These are phyloP conservation scores for Triticum turgidum DNA, from an alignment of 176 grass and related monocot species.

Conservation along the genomic window DNA sequence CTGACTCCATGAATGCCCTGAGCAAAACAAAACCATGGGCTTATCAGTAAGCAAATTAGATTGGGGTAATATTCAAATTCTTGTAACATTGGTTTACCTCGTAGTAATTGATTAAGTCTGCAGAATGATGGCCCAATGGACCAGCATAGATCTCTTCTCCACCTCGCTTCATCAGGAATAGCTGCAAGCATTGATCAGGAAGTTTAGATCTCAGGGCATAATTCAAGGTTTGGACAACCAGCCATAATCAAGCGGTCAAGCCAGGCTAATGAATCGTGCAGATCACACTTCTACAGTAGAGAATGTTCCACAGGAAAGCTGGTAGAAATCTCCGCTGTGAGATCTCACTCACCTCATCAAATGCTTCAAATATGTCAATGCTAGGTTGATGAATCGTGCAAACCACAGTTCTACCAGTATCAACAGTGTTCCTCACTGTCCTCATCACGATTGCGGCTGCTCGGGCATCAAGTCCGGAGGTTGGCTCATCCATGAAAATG, in stretches of 20 bases:
- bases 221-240: background rate
- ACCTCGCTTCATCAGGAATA: slow-evolving; percentile 89
- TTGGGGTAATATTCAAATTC: background rate
- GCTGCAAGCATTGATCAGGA: slow-evolving; percentile 45
- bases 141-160: slow-evolving; percentile 94
- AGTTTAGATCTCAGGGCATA: slow-evolving; percentile 1
- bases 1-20: slow-evolving; percentile 59
- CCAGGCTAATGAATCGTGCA: background rate
- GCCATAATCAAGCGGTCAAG: background rate
- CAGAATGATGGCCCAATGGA: slow-evolving; percentile 70
- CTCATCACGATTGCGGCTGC: slow-evolving; percentile 95
- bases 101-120: slow-evolving; percentile 78
- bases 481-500: slow-evolving; percentile 94
- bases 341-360: slow-evolving; percentile 67
- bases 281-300: background rate
- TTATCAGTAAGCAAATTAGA: background rate
- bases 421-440: slow-evolving; percentile 80
- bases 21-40: slow-evolving; percentile 15
- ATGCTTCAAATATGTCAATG: slow-evolving; percentile 98
- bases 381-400: slow-evolving; percentile 97
- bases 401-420: slow-evolving; percentile 87
- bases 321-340: background rate
- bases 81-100: slow-evolving; percentile 56
- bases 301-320: background rate
- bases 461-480: slow-evolving; percentile 82